These are phyloP conservation scores for Pezicula neosporulosa DNA, from an alignment of 2,329 filamentous ascomycete genomes.

Conservation along the genomic window DNA sequence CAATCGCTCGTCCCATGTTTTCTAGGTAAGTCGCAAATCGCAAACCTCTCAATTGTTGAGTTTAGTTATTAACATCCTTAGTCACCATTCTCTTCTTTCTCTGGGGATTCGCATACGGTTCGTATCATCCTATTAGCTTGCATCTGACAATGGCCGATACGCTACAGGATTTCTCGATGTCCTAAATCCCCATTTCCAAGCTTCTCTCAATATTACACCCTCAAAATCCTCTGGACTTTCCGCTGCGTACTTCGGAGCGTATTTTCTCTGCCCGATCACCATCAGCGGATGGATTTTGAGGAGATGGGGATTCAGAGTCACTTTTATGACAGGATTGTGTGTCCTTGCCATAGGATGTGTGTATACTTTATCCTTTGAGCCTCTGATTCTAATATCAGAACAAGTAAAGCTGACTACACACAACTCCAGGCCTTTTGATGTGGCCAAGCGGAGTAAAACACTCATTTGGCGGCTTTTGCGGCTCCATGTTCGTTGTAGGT, in stretches of 20 bases:
- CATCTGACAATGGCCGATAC: constrained; percentile 57
- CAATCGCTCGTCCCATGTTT: constrained; percentile 59
- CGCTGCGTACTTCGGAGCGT: constrained; percentile 61
- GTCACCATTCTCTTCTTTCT: constrained; percentile 65
- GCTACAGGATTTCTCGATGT: constrained; percentile 85
- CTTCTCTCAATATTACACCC: constrained; percentile 50
- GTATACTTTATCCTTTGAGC: constrained; percentile 48
- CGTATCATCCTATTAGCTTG: constrained; percentile 43
- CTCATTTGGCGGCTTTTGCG: constrained; percentile 76
- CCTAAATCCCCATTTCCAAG: constrained; percentile 69
- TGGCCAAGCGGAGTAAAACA: constrained; percentile 74
- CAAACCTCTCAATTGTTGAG: no score
- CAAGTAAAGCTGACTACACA: no score
- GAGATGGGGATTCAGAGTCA: constrained; percentile 59
- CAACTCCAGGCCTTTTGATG: no score
- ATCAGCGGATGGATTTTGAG: constrained; percentile 52
- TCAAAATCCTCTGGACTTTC: constrained; percentile 59
- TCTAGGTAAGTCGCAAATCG: no score
- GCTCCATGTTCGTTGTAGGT: constrained; percentile 69
- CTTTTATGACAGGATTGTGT: constrained; percentile 65
- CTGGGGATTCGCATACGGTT: constrained; percentile 56
- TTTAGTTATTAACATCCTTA: constrained; percentile 40
- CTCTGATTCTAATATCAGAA: no score
- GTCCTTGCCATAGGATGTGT: constrained; percentile 73
- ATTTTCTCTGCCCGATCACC: no score